Base-by-base conservation (phyloP, 352 stramenopile species). In the Pythium coloratum region DNA sequence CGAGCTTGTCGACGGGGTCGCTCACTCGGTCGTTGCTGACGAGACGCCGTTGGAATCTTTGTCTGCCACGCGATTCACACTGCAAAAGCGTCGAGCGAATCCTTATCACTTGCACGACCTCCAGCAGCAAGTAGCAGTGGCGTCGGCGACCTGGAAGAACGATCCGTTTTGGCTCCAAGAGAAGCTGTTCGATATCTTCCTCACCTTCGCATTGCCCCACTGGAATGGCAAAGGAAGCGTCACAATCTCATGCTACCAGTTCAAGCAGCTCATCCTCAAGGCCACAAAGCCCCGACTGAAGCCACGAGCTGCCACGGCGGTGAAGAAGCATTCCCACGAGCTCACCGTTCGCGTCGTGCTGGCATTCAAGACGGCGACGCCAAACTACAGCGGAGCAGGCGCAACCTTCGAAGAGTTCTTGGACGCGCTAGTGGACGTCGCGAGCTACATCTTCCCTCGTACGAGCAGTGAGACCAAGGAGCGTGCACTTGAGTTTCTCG, bases 101-200 rank as follows among this genome's bases (percentile, higher is more conserved):
- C 20, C 38, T 40, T 40, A 12, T 8, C 32, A 32, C 5, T 8
- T 14, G 1, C 33, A 34, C 32, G 10, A n/a, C 16, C 13, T 40
- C 0, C 50, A 60, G 2, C 46, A 55, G 5, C 46, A 53, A 53
- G n/a, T 32, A 10, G 46, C 46, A 13, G 46, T 53, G n/a, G 46
- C 46, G 18, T 53, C 46, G 6, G 20, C 46, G 16, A 30, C 46
- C n/a, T 53, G 46, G 46, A 53, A 30, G 46, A 62, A 64, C 16
- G 80, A 91, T 49, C 79, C 77, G 16, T 88, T 89, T 40, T 80
- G 70, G 70, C 64, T 89, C 13, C 78, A 88, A 33, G 76, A 90
- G 24, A 75, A 80, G 36, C 69, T 92, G 6, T 85, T 86, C 28
- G 77, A 89, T n/a, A 54, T 90, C 12, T 92, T 92, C 33, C 65